Evolutionary conservation across 371 early-diverging fungal genomes (phyloP).

Genomic region (Actinomortierella wolfii): DNA sequence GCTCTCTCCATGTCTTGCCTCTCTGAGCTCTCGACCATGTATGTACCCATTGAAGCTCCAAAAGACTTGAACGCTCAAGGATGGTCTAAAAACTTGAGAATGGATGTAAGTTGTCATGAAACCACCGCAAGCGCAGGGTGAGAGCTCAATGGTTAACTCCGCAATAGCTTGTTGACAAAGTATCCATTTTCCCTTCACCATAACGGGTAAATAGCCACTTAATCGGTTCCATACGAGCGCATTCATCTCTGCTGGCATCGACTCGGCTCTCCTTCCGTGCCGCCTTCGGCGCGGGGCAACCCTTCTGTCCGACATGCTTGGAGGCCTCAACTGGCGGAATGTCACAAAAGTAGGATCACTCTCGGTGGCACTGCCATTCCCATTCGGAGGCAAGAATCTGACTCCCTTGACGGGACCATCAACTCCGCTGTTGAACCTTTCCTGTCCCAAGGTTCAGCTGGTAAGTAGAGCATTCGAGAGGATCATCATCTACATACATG

Average conservation of each 20-base stretch:
- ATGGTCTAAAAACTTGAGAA: constrained; percentile 25
- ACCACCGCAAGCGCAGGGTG: background rate
- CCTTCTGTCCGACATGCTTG: constrained; percentile 50
- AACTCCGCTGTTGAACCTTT: constrained; percentile 31
- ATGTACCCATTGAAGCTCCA: constrained; percentile 60
- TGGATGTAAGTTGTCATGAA: constrained; percentile 40
- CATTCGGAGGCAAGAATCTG: constrained; percentile 37
- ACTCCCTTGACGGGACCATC: constrained; percentile 22
- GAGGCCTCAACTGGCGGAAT: constrained; percentile 54
- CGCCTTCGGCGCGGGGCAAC: constrained; percentile 49
- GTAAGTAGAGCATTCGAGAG: background rate
- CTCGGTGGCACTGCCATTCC: constrained; percentile 54
- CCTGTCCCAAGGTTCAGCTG: constrained; percentile 14
- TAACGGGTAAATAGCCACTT: constrained; percentile 44
- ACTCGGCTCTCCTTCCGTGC: constrained; percentile 61
- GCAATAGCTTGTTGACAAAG: constrained; percentile 7
- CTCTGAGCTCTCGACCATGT: constrained; percentile 55
- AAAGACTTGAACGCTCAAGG: constrained; percentile 21
- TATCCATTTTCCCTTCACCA: constrained; percentile 14
- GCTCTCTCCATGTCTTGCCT: constrained; percentile 54
- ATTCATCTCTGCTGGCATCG: constrained; percentile 66
- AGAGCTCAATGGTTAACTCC: background rate
- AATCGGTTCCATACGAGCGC: constrained; percentile 70
- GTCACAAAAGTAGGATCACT: constrained; percentile 53
- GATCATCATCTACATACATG: background rate